These are phyloP conservation scores for Hylodesmum podocarpum DNA, from an alignment of 306 rosid genomes.

Conservation along the genomic window DNA sequence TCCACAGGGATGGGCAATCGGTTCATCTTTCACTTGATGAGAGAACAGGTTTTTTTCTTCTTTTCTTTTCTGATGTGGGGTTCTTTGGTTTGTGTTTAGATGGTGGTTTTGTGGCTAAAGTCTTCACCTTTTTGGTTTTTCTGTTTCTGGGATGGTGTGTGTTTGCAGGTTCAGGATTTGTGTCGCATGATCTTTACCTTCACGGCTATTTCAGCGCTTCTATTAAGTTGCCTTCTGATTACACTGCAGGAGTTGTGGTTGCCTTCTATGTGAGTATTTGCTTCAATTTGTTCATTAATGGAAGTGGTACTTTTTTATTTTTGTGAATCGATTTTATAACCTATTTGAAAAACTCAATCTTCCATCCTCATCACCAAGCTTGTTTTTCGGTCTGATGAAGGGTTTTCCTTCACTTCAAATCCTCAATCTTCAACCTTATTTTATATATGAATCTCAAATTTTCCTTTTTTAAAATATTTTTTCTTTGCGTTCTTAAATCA, in stretches of 20 bases:
- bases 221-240: slow-evolving; percentile 89
- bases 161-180: slow-evolving; percentile 88
- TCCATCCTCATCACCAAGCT: neutral
- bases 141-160: neutral
- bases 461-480: neutral
- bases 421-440: neutral
- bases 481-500: neutral
- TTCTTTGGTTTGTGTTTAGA: neutral
- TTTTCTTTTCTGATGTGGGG: neutral
- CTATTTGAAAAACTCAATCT: slow-evolving; percentile 8
- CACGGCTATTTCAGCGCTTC: slow-evolving; percentile 95
- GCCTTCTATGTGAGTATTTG: slow-evolving; percentile 85
- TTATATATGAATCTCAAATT: neutral
- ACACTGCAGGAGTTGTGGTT: slow-evolving; percentile 94
- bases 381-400: neutral
- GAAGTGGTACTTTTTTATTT: neutral
- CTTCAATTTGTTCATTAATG: neutral
- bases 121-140: slow-evolving; percentile 1
- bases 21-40: slow-evolving; percentile 91
- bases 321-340: neutral
- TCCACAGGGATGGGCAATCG: slow-evolving; percentile 77
- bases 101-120: slow-evolving; percentile 18
- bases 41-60: slow-evolving; percentile 56
- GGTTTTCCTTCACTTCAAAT: neutral
- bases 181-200: slow-evolving; percentile 88